A percentile compares a stretch with the other conserved stretches of the same genome.
Evolutionary conservation across 108 stramenopile genomes (phyloP).

Genomic region (Thalassiosira profunda): DNA sequence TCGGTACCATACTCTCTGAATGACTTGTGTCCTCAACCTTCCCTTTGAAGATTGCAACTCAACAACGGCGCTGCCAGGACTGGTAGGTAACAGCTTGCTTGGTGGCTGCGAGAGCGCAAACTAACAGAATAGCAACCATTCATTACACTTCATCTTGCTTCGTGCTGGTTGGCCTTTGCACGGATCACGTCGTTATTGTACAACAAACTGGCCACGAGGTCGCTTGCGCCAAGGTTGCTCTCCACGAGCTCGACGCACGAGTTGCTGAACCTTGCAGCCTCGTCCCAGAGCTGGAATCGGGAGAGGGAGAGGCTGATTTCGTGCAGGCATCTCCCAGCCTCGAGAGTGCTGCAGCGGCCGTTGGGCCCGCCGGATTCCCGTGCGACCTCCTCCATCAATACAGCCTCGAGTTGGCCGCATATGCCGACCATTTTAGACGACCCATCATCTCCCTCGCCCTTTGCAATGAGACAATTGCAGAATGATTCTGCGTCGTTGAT

Average conservation of each 20-base stretch:
- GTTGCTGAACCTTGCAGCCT: conserved; percentile 74
- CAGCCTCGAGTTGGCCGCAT: conserved; percentile 18
- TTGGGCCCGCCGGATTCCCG: conserved; percentile 6
- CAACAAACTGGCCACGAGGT: conserved; percentile 67
- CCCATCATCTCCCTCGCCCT: conserved; percentile 11
- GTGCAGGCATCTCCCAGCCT: conserved; percentile 70
- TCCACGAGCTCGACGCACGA: conserved; percentile 64
- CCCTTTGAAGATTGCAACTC: too few relatives aligned
- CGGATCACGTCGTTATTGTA: conserved; percentile 73
- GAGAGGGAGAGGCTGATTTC: conserved; percentile 80
- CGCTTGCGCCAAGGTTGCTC: conserved; percentile 53
- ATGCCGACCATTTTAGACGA: background rate
- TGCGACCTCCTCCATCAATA: conserved; percentile 26
- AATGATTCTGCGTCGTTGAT: conserved; percentile 73
- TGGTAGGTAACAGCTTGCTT: too few relatives aligned
- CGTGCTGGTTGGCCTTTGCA: conserved; percentile 61
- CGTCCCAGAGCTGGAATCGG: conserved; percentile 69
- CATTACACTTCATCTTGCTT: too few relatives aligned
- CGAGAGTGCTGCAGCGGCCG: conserved; percentile 39
- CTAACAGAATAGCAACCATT: too few relatives aligned
- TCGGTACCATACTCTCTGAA: too few relatives aligned
- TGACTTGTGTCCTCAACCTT: too few relatives aligned
- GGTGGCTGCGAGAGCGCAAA: too few relatives aligned
- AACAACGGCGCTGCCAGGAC: too few relatives aligned
- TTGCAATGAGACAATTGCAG: conserved; percentile 38